Conservation (phyloP, 306 rosid genomes). For the Cucurbita ficifolia region DNA sequence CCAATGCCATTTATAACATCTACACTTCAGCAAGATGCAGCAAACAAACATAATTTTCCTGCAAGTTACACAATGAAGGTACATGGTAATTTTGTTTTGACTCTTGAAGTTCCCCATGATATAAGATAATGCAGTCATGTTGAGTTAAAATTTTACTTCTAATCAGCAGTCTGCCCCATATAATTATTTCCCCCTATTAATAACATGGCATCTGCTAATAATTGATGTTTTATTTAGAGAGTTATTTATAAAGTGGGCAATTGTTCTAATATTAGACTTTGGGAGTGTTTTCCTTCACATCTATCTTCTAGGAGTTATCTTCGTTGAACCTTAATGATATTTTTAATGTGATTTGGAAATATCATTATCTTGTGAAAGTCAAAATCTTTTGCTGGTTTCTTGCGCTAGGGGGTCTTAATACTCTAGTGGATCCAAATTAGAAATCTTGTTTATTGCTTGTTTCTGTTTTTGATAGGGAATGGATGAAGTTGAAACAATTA, state of each 20-base stretch:
- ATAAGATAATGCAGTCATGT: not conserved
- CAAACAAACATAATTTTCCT: constrained; percentile 58
- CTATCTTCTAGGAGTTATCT: not conserved
- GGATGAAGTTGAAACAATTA: no score
- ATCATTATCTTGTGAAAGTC: not conserved
- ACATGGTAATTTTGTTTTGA: constrained; percentile 8
- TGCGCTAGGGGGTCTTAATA: not conserved
- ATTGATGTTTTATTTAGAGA: not conserved
- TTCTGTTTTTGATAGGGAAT: not conserved
- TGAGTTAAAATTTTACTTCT: not conserved
- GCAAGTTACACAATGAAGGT: constrained; percentile 81
- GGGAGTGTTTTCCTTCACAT: not conserved
- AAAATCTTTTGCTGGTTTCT: not conserved
- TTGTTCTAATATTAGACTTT: not conserved
- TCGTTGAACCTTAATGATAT: not conserved
- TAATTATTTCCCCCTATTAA: not conserved
- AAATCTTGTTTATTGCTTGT: not conserved
- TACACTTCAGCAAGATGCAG: constrained; percentile 97
- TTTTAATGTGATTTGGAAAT: not conserved
- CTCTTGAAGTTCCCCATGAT: not conserved
- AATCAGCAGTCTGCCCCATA: not conserved
- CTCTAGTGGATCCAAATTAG: not conserved
- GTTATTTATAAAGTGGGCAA: not conserved
- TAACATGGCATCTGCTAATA: not conserved
- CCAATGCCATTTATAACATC: constrained; percentile 91